Percentiles rank a stretch among this genome's conserved stretches.
phyloP scores from a whole-genome alignment of 2,329 filamentous ascomycete genomes.

The Scopulariopsis brevicaulis region DNA sequence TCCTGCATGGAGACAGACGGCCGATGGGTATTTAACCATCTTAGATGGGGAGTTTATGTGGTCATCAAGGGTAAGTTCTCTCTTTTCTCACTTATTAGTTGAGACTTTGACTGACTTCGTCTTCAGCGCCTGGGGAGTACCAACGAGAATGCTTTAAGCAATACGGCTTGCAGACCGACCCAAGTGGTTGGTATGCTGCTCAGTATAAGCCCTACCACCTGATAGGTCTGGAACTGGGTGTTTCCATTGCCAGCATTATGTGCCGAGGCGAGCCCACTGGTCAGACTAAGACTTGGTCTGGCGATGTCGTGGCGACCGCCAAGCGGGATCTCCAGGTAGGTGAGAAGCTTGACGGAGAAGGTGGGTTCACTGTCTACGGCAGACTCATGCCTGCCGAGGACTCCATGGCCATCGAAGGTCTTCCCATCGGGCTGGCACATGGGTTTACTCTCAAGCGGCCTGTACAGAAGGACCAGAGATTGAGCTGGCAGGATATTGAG shows the following conservation, averaged over 20 bases:
- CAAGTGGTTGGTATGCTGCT: neutral
- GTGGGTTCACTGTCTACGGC: constrained; percentile 32
- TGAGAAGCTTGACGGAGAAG: constrained; percentile 31
- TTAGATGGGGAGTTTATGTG: neutral
- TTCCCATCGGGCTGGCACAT: constrained; percentile 30
- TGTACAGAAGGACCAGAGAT: constrained; percentile 21
- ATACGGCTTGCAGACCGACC: neutral
- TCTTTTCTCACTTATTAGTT: neutral
- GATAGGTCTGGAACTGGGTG: neutral
- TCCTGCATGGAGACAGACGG: neutral
- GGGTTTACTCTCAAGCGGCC: constrained; percentile 26
- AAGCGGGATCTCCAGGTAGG: constrained; percentile 15
- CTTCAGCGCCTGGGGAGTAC: neutral
- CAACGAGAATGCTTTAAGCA: neutral
- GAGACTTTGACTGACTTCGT: neutral
- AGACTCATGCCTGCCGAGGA: constrained; percentile 26
- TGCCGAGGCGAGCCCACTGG: neutral
- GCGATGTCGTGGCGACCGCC: neutral
- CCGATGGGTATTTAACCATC: neutral
- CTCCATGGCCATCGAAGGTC: constrained; percentile 22
- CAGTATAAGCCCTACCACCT: neutral
- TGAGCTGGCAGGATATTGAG: neutral
- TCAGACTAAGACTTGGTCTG: neutral
- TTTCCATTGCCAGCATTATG: neutral
- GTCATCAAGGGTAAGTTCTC: neutral